Evolutionary conservation across 805 yeast species (phyloP).

Genomic region (Monosporozyma yasuniensis): DNA sequence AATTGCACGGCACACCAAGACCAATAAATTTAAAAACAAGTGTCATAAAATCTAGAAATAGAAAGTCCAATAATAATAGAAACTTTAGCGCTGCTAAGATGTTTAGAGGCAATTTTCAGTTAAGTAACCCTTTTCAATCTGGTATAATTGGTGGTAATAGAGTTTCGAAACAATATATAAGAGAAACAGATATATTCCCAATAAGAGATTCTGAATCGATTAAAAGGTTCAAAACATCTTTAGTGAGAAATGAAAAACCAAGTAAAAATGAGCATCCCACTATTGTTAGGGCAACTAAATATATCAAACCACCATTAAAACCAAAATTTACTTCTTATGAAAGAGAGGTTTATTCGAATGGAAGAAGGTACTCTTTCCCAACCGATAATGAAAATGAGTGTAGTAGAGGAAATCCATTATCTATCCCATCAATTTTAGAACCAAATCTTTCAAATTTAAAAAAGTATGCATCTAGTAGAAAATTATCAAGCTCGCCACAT

Average conservation of each 20-base stretch:
- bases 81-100: background rate
- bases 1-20: constrained; percentile 83
- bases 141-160: background rate
- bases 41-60: constrained; percentile 80
- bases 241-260: background rate
- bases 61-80: constrained; percentile 31
- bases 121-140: background rate
- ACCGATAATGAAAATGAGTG: background rate
- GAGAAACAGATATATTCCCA: background rate
- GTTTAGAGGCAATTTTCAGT: background rate
- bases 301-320: constrained; percentile 4
- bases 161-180: background rate
- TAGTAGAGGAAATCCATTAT: background rate
- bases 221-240: background rate
- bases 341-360: background rate
- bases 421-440: background rate
- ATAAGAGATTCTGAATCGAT: background rate
- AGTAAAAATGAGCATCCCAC: background rate
- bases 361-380: background rate
- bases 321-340: constrained; percentile 1
- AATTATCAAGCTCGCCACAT: too few species aligned
- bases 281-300: constrained; percentile 4
- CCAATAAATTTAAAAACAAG: constrained; percentile 86
- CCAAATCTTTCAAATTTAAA: too few species aligned
- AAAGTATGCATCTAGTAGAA: too few species aligned